Base-by-base conservation (phyloP, 306 rosid genomes). In the Quercus suber region DNA sequence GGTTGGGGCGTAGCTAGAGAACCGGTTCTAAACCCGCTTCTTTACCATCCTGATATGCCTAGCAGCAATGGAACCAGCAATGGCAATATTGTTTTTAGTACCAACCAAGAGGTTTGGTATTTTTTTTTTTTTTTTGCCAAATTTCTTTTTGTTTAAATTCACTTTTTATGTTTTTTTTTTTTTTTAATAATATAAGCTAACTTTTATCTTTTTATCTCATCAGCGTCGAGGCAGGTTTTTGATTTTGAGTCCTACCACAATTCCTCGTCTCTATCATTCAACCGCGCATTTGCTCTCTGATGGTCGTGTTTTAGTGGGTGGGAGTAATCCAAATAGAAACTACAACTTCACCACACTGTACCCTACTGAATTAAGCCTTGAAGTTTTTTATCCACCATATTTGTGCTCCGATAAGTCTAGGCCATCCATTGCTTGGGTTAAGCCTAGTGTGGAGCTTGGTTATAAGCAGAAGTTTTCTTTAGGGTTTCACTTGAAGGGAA, bases 181-280 rank as follows among this genome's bases (percentile, higher is more conserved):
- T 35, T 1, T 1, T 1, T 37, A 2, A 2, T 7, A 37, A 7
- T 37, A 37, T 7, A 41, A 41, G 45, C 45, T 41, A 41, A 41
- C 11, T 41, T 41, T 7, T 41, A 41, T 41, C 45, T 7, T 8
- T 41, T 41, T 41, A 8, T 8, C 45, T 8, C 12, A 41, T 2
- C 45, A 41, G 45, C 45, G 8, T 41, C 45, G 2, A 7, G 45
- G 33, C 71, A 80, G 81, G 67, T 83, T 83, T 71, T 81, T 79
- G 78, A 28, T 71, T 1, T 59, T 83, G 25, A 76, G 68, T 17
- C 57, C 87, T 14, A 79, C 65, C 2, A 43, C 2, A 2, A 71
- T 83, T 56, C 87, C 87, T 7, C 83, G 84, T 5, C 20, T 83
- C 14, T 83, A 83, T 51, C 87, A 83, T 10, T 83, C 84, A 7